A percentile compares a stretch with the other conserved stretches of the same genome.
Evolutionary conservation across 1,284 basidiomycete genomes (phyloP).

Genomic region (Psilocybe mexicana): DNA sequence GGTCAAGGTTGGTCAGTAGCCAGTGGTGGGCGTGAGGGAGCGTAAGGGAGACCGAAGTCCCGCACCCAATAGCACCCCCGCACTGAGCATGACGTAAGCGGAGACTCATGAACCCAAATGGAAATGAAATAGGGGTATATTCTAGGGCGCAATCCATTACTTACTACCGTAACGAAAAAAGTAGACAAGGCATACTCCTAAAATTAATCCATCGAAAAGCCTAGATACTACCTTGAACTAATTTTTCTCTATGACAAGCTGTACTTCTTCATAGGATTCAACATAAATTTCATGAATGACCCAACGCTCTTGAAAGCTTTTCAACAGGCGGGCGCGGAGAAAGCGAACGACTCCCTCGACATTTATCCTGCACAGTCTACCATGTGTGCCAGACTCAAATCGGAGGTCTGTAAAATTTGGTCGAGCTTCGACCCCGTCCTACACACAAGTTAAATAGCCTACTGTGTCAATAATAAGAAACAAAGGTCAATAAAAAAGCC

Average conservation of each 20-base stretch:
- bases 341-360: constrained; percentile 28
- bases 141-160: too few species aligned
- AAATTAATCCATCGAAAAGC: too few species aligned
- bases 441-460: too few species aligned
- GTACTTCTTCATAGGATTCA: constrained; percentile 15
- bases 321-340: constrained; percentile 36
- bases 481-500: constrained; percentile 17
- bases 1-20: background rate
- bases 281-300: constrained; percentile 48
- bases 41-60: constrained; percentile 8
- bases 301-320: constrained; percentile 39
- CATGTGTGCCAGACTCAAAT: background rate
- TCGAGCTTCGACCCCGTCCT: too few species aligned
- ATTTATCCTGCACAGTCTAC: background rate
- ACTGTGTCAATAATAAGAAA: background rate
- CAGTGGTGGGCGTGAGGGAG: background rate
- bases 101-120: background rate
- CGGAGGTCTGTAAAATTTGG: background rate
- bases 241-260: background rate
- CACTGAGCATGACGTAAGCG: constrained; percentile 23
- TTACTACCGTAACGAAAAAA: too few species aligned
- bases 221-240: too few species aligned
- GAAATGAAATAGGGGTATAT: background rate
- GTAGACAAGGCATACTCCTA: too few species aligned
- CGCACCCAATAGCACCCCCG: constrained; percentile 2